A percentile compares a stretch with the other conserved stretches of the same genome.
phyloP scores from a whole-genome alignment of 2,329 filamentous ascomycete genomes.

The Colletotrichum horii region DNA sequence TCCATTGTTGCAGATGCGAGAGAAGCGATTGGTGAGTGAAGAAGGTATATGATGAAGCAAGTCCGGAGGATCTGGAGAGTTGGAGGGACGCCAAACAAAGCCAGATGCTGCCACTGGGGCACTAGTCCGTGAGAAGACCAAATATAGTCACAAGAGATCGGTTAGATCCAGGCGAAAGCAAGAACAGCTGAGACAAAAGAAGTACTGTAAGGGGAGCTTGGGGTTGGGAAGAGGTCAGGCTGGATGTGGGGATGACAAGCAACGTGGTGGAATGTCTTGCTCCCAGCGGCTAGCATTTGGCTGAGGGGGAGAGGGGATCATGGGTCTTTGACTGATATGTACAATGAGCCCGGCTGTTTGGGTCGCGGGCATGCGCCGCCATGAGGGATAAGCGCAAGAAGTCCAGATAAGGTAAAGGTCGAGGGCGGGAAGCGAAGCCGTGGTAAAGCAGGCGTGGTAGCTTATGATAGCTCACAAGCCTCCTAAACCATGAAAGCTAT shows the following conservation, averaged over 20 bases:
- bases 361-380: background rate
- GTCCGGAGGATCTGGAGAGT: background rate
- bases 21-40: background rate
- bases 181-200: slow-evolving; percentile 1
- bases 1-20: slow-evolving; percentile 43
- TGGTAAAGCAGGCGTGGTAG: background rate
- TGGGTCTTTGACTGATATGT: background rate
- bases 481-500: background rate
- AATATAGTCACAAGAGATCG: background rate
- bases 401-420: slow-evolving; percentile 10
- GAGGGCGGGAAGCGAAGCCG: background rate
- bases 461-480: background rate
- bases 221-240: background rate
- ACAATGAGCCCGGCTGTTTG: background rate
- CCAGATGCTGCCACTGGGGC: background rate
- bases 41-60: background rate
- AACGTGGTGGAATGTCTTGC: slow-evolving; percentile 16
- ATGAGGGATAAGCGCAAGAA: slow-evolving; percentile 5
- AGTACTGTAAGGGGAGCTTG: background rate
- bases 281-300: slow-evolving; percentile 5
- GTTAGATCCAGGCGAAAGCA: background rate
- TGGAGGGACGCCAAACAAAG: slow-evolving; percentile 5
- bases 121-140: background rate
- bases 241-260: slow-evolving; percentile 1
- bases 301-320: background rate